Percentiles rank a stretch among this genome's conserved stretches.
These are phyloP conservation scores for Bimuria novae-zelandiae DNA, from an alignment of 2,329 filamentous ascomycete species.

Conservation along the genomic window DNA sequence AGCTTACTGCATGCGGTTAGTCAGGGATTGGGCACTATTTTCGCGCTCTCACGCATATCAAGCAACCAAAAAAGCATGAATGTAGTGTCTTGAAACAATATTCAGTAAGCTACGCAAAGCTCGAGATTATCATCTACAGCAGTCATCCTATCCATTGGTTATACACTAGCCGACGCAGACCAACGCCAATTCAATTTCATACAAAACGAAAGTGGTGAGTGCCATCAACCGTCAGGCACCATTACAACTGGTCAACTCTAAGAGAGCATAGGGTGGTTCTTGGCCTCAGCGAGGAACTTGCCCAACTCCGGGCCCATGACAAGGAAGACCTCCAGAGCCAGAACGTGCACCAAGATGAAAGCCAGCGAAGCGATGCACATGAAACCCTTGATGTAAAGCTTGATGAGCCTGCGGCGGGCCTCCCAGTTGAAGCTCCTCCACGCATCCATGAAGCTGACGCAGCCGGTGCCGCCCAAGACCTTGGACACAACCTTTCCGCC, in stretches of 20 bases:
- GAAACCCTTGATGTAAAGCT: slow-evolving; percentile 75
- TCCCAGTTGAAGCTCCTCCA: slow-evolving; percentile 77
- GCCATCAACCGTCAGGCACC: slow-evolving; percentile 17
- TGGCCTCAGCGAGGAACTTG: slow-evolving; percentile 25
- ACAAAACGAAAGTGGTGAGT: not conserved
- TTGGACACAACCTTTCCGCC: slow-evolving; percentile 75
- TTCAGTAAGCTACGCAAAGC: no score
- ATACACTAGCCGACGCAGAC: no score
- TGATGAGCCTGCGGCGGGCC: slow-evolving; percentile 73
- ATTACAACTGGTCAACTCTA: not conserved
- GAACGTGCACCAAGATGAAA: slow-evolving; percentile 53
- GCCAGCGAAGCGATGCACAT: slow-evolving; percentile 48
- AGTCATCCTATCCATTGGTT: no score
- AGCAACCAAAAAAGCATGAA: no score
- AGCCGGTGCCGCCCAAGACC: slow-evolving; percentile 73
- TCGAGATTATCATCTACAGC: no score
- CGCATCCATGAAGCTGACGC: slow-evolving; percentile 73
- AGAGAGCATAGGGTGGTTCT: slow-evolving; percentile 16
- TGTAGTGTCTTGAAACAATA: no score
- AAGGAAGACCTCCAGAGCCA: slow-evolving; percentile 60
- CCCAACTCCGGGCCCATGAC: slow-evolving; percentile 47
- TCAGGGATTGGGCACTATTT: no score
- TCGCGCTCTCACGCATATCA: no score
- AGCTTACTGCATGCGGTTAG: slow-evolving; percentile 1
- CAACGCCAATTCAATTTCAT: no score